Evolutionary conservation across 305 asterid genomes (phyloP).

Genomic region (Lippia alba): DNA sequence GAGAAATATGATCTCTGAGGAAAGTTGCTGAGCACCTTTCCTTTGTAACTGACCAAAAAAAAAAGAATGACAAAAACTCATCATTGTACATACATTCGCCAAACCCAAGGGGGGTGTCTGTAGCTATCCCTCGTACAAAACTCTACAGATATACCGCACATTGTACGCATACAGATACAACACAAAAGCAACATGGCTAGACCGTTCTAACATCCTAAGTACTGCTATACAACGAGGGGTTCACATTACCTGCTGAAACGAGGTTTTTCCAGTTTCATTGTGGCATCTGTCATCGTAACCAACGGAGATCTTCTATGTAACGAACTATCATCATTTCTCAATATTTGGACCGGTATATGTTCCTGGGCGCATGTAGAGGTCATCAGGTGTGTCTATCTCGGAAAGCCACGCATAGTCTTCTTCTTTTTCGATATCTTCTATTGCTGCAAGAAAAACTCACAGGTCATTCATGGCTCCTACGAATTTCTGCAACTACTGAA

Average conservation of each 20-base stretch:
- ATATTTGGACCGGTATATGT: conserved; percentile 68
- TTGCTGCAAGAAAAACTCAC: conserved; percentile 45
- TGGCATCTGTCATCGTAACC: background rate
- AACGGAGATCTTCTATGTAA: background rate
- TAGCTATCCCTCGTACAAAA: no score
- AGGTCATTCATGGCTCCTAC: conserved; percentile 15
- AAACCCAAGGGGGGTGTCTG: no score
- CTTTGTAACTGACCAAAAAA: no score
- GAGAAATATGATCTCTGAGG: no score
- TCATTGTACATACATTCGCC: background rate
- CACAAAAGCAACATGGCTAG: background rate
- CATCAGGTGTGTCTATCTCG: conserved; percentile 71
- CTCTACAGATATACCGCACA: background rate
- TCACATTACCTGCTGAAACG: background rate
- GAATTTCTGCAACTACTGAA: background rate
- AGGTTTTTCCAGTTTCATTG: background rate
- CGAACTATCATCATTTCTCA: conserved; percentile 37
- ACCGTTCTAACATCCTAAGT: background rate
- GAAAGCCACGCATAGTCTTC: conserved; percentile 92
- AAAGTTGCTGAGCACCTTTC: no score
- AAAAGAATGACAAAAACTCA: background rate
- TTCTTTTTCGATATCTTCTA: conserved; percentile 50
- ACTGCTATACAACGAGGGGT: conserved; percentile 14
- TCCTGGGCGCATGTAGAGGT: conserved; percentile 74
- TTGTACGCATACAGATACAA: background rate